phyloP scores from a whole-genome alignment of 192 early-diverging fungal species.

The Mortierella antarctica region DNA sequence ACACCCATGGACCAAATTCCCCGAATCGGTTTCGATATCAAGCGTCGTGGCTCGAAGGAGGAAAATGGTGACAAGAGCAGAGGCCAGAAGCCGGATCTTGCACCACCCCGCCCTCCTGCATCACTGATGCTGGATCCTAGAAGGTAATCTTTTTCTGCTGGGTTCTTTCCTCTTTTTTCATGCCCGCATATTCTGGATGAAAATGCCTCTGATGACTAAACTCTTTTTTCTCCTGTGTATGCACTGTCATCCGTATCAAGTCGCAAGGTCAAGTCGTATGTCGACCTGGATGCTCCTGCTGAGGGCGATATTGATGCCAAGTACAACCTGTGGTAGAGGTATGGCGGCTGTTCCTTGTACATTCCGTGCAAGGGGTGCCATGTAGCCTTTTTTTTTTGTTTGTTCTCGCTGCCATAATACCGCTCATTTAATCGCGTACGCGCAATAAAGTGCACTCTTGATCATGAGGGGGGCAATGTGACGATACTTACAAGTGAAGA shows the following conservation, averaged over 20 bases:
- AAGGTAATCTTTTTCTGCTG: slow-evolving; percentile 26
- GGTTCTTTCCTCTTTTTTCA: neutral
- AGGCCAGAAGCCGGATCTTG: slow-evolving; percentile 9
- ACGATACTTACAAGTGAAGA: neutral
- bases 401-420: neutral
- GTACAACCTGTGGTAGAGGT: slow-evolving; percentile 49
- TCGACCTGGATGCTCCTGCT: slow-evolving; percentile 89
- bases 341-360: neutral
- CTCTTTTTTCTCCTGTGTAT: neutral
- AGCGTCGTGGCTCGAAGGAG: slow-evolving; percentile 35
- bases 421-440: neutral
- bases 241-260: slow-evolving; percentile 52
- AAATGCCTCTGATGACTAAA: neutral
- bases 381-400: neutral
- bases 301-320: slow-evolving; percentile 77
- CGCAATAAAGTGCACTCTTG: too few species aligned
- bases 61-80: slow-evolving; percentile 22
- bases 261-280: slow-evolving; percentile 85
- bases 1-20: slow-evolving; percentile 68
- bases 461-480: neutral
- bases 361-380: neutral
- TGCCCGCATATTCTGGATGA: neutral
- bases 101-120: slow-evolving; percentile 25
- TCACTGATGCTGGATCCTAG: slow-evolving; percentile 47
- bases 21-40: slow-evolving; percentile 66